phyloP scores from a whole-genome alignment of 169 alveolate genomes.

The Eimeria maxima region DNA sequence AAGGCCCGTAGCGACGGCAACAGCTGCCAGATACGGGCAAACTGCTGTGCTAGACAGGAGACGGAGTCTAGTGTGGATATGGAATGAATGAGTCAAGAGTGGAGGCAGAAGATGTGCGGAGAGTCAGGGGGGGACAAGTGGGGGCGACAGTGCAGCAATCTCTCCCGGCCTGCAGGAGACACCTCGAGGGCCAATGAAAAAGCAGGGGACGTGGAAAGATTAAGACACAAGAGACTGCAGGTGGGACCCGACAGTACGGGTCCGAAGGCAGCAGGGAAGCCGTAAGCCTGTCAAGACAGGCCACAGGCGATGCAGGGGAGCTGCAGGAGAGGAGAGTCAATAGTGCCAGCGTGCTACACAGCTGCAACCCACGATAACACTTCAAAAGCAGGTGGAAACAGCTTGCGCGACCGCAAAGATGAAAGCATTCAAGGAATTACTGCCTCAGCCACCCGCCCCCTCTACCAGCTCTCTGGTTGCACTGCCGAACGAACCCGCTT shows the following conservation, averaged over 20 bases:
- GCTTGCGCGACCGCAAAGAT: slow-evolving; percentile 18
- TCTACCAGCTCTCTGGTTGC: not conserved
- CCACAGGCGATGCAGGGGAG: not conserved
- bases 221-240: not conserved
- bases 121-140: not conserved
- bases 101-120: not conserved
- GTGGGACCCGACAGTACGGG: slow-evolving; percentile 4
- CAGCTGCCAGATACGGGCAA: not conserved
- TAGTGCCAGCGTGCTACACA: slow-evolving; percentile 25
- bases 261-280: slow-evolving; percentile 21
- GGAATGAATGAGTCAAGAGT: not conserved
- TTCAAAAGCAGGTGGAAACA: not conserved
- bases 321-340: not conserved
- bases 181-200: not conserved
- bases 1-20: not conserved
- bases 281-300: slow-evolving; percentile 36
- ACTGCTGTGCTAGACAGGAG: not conserved
- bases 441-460: not conserved
- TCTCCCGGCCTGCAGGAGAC: not conserved
- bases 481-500: slow-evolving; percentile 57
- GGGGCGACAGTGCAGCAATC: slow-evolving; percentile 30
- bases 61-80: not conserved
- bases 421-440: not conserved
- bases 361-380: not conserved
- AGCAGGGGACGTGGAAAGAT: not conserved